Evolutionary conservation across 192 early-diverging fungal genomes (phyloP).

Genomic region (Coemansia umbellata): DNA sequence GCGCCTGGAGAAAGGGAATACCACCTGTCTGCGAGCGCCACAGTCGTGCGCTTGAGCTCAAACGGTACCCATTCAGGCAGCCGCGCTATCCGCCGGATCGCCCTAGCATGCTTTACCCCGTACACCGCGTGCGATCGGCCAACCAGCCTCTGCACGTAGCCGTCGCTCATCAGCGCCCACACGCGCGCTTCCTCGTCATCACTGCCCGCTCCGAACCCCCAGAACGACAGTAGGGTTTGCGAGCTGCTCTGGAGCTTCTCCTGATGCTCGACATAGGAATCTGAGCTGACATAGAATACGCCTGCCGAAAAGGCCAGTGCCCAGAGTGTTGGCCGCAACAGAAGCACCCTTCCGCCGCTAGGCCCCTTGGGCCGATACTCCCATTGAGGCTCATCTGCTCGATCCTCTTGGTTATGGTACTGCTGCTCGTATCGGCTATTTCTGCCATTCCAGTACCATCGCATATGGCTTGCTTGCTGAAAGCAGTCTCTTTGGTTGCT

Average conservation of each 20-base stretch:
- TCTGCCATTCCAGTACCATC: neutral
- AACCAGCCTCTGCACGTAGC: conserved; percentile 19
- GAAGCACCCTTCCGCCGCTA: conserved; percentile 3
- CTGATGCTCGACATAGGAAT: conserved; percentile 3
- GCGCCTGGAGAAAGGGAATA: conserved; percentile 18
- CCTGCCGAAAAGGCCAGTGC: conserved; percentile 24
- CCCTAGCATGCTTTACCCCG: conserved; percentile 16
- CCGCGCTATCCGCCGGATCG: conserved; percentile 21
- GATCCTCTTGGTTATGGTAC: neutral
- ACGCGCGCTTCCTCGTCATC: conserved; percentile 3
- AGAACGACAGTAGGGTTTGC: neutral
- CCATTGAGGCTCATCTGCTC: conserved; percentile 1
- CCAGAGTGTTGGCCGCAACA: conserved; percentile 31
- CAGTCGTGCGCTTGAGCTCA: conserved; percentile 27
- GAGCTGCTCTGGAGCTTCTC: neutral
- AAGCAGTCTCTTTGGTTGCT: too few species aligned
- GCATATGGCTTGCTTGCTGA: too few species aligned
- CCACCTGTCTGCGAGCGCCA: conserved; percentile 28
- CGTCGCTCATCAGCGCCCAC: conserved; percentile 24
- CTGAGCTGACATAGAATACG: conserved; percentile 25
- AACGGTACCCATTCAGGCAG: conserved; percentile 37
- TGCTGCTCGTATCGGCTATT: conserved; percentile 1
- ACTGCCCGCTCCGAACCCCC: neutral
- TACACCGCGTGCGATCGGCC: conserved; percentile 10
- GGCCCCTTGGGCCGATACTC: conserved; percentile 10